Base-by-base conservation (phyloP, 163 green algal species). In the Coccomyxa subellipsoidea region DNA sequence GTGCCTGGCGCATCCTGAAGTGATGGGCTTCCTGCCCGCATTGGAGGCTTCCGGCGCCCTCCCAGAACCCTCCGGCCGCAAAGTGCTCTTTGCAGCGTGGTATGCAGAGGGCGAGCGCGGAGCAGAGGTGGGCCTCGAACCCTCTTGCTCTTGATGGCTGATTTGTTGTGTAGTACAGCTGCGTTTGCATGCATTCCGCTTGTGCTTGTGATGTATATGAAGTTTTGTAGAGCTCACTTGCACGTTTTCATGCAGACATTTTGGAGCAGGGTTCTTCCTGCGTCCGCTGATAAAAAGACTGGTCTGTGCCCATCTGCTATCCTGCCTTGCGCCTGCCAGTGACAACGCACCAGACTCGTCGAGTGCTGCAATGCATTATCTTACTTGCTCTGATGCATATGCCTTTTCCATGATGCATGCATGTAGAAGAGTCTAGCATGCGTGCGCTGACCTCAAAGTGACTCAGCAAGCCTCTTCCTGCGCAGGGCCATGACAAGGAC, bases 21-120 rank as follows among this genome's bases (percentile, higher is more conserved):
- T 73, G 8, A 73, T 73, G 66, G 27, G 2, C 27, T 73, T 32
- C 2, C 27, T 73, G 10, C 66, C 66, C 27, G 66, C 66, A 10
- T 23, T 73, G 66, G 66, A 73, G n/a, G 66, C 66, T 1, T 73
- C 66, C 32, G 66, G 29, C 29, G 66, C 66, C 7, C 66, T 73
- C 27, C 66, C 66, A 9, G 21, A 18, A 36, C 47, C n/a, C 66
- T 35, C 29, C 21, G 66, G n/a, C 66, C 66, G 70, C 70, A 9
- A 15, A 0, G 8, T 77, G 27, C 39, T 77, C 34, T 77, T 77
- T 40, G 70, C 70, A n/a, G 32, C 34, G 31, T 77, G 32, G 32
- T 77, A 77, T 34, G 70, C 70, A n/a, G 32, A 77, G 70, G 70
- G 70, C 31, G 70, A 77, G 32, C 31, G 70, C 9, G 70, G 70